Percentiles rank a stretch among this genome's conserved stretches.
phyloP scores from a whole-genome alignment of 2,329 filamentous ascomycete species.

The Xylaria sp. region DNA sequence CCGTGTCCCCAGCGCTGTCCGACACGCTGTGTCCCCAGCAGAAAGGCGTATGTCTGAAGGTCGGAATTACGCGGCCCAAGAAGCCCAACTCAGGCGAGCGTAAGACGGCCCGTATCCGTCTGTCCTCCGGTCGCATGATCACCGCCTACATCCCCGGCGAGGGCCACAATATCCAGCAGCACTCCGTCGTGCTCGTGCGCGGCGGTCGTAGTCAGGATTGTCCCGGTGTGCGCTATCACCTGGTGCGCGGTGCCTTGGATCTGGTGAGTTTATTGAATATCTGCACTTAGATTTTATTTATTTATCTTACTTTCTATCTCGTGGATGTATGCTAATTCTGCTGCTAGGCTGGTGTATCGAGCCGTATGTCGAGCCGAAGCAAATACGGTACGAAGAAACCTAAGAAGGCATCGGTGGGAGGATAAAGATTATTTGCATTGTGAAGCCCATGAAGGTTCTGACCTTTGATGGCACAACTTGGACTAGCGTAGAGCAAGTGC shows the following conservation, averaged over 20 bases:
- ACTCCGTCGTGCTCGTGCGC: conserved; percentile 95
- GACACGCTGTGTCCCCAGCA: conserved; percentile 77
- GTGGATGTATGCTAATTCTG: conserved; percentile 45
- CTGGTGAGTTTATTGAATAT: conserved; percentile 70
- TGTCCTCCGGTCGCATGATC: conserved; percentile 87
- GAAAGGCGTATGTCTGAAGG: conserved; percentile 96
- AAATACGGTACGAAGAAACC: conserved; percentile 99
- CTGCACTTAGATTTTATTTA: background rate
- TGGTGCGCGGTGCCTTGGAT: conserved; percentile 91
- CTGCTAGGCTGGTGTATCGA: conserved; percentile 85
- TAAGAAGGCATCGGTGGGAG: conserved; percentile 75
- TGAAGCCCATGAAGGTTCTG: background rate
- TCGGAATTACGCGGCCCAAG: conserved; percentile 94
- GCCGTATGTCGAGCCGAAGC: conserved; percentile 83
- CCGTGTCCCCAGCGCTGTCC: conserved; percentile 84
- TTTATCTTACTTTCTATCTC: background rate
- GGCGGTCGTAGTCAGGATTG: conserved; percentile 96
- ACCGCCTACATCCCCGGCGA: conserved; percentile 97
- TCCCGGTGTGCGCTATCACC: conserved; percentile 95
- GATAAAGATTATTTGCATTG: conserved; percentile 24
- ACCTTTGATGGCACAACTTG: background rate
- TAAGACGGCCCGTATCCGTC: conserved; percentile 90
- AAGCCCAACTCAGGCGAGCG: conserved; percentile 98
- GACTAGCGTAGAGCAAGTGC: background rate
- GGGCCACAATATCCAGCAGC: conserved; percentile 99